These are phyloP conservation scores for Aquanectria penicillioides DNA, from an alignment of 2,329 filamentous ascomycete genomes.

Conservation along the genomic window DNA sequence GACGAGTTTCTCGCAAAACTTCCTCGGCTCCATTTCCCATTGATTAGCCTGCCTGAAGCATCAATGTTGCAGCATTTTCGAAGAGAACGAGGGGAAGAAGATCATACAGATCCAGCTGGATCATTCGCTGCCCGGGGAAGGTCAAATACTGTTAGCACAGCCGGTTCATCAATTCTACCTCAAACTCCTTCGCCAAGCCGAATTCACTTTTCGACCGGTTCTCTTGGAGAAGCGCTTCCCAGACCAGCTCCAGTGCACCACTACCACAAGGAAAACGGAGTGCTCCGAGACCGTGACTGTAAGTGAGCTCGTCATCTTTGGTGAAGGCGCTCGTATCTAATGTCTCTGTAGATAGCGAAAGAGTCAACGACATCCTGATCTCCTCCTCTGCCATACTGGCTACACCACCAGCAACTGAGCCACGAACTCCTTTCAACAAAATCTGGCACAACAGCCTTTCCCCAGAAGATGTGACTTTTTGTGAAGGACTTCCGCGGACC, in stretches of 20 bases:
- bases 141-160: slow-evolving; percentile 45
- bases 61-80: slow-evolving; percentile 47
- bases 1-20: slow-evolving; percentile 37
- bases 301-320: slow-evolving; percentile 1
- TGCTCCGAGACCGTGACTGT: slow-evolving; percentile 31
- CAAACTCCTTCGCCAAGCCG: slow-evolving; percentile 40
- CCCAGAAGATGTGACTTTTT: slow-evolving; percentile 16
- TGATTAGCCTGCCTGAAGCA: slow-evolving; percentile 51
- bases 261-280: slow-evolving; percentile 11
- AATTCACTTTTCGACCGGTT: slow-evolving; percentile 18
- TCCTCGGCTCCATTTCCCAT: slow-evolving; percentile 46
- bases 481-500: slow-evolving; percentile 27
- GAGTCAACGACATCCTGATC: slow-evolving; percentile 34
- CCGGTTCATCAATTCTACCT: slow-evolving; percentile 38
- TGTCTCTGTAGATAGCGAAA: slow-evolving; percentile 31
- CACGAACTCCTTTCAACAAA: slow-evolving; percentile 11
- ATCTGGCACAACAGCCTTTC: slow-evolving; percentile 26
- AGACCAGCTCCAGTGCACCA: slow-evolving; percentile 32
- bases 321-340: slow-evolving; percentile 3
- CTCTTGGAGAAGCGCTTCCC: background rate
- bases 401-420: slow-evolving; percentile 25
- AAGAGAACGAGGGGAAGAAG: slow-evolving; percentile 48
- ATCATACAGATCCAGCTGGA: slow-evolving; percentile 45
- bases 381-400: slow-evolving; percentile 40
- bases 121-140: slow-evolving; percentile 43